Base-by-base conservation (phyloP, 371 early-diverging fungal genomes). In the Coemansia sp. region DNA sequence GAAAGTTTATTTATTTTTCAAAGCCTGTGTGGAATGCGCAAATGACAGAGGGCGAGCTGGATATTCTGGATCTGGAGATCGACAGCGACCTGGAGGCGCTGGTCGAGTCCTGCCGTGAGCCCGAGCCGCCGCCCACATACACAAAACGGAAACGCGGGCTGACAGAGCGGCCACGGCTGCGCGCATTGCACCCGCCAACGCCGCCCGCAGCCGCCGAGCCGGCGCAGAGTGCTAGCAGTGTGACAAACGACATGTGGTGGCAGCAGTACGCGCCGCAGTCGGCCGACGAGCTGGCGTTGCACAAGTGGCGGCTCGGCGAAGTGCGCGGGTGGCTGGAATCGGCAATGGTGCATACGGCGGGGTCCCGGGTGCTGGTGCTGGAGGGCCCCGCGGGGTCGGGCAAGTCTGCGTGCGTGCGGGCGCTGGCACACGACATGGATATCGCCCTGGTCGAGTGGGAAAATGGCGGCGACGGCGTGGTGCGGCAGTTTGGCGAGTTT, bases 351-450 rank as follows among this genome's bases (percentile, higher is more conserved):
- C 58, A 35, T 68, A 81, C 69, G 12, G 14, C 63, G 57, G 43
- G 49, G 11, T 53, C 77, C n/a, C 68, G 81, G 1, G 63, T 90
- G 5, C 76, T 90, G 3, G 79, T 86, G 5, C 66, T 90, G n/a
- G 86, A 84, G 16, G 90, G 90, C 20, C 90, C 89, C 39, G 82
- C 90, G 6, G 90, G 90, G n/a, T 65, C 83, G 26, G 87, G 88
- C 41, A 90, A 90, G 69, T 88, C 90, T 12, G 82, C 89, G 6
- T 80, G 82, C 4, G 56, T 90, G 16, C 65, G 76, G 1, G 69
- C 83, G 66, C 61, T 90, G n/a, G 72, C 87, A 1, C 62, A 66
- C 6, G 85, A 88, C 48, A 68, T 90, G 62, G 66, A 61, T 2
- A 68, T 85, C 34, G 81, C 83, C 1, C 72, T 90, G n/a, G 60